Evolutionary conservation across 2,329 filamentous ascomycete genomes (phyloP).

Genomic region (Metarhizium guizhouense): DNA sequence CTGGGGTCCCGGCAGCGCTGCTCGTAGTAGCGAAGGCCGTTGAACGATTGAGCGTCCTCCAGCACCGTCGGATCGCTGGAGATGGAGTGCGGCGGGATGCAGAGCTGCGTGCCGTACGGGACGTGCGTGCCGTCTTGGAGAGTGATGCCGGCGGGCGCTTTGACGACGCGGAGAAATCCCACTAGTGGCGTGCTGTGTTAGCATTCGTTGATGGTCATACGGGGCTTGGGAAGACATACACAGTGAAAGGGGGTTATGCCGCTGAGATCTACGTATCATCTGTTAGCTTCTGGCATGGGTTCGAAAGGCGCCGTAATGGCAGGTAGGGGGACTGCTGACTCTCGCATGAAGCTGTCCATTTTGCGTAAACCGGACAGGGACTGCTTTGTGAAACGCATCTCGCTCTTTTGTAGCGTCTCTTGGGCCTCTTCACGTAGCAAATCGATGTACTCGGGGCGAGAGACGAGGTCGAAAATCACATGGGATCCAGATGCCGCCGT

Average conservation of each 20-base stretch:
- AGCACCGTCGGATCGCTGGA: conserved; percentile 3
- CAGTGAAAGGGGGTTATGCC: conserved; percentile 5
- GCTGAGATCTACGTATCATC: conserved; percentile 4
- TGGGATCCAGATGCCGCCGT: conserved; percentile 7
- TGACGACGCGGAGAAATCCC: conserved; percentile 7
- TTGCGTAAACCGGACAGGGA: conserved; percentile 4
- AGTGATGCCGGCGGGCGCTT: conserved; percentile 6
- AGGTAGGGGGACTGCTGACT: conserved; percentile 1
- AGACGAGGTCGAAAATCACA: conserved; percentile 4
- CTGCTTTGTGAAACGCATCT: conserved; percentile 2
- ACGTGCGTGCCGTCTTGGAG: conserved; percentile 7
- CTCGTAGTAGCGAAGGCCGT: conserved; percentile 8
- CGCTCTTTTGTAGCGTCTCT: background rate
- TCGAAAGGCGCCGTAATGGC: background rate
- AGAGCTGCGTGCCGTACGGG: conserved; percentile 6
- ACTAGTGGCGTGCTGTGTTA: background rate
- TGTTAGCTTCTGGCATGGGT: background rate
- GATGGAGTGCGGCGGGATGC: conserved; percentile 4
- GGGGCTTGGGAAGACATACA: background rate
- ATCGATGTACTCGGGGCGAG: conserved; percentile 1
- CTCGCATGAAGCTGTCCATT: conserved; percentile 9
- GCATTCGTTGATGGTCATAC: too few relatives aligned
- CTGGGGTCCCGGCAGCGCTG: background rate
- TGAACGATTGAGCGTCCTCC: conserved; percentile 1
- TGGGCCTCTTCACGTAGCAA: conserved; percentile 4